phyloP scores from a whole-genome alignment of 208 protist species.

The Acanthamoeba quina region DNA sequence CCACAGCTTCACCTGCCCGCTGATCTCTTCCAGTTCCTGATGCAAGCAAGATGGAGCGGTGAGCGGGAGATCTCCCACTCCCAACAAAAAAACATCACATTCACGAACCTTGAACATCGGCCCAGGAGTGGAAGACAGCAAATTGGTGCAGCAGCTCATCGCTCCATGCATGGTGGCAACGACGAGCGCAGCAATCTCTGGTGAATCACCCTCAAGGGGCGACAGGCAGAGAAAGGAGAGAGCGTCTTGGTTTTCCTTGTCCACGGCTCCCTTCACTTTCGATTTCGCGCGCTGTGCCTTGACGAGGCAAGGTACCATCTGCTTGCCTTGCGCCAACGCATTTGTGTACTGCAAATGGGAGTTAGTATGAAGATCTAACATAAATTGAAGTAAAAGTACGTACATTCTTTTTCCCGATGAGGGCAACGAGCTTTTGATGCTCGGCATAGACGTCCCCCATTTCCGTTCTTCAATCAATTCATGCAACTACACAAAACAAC shows the following conservation, averaged over 20 bases:
- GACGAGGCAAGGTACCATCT: background rate
- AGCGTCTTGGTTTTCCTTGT: background rate
- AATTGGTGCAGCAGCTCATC: constrained; percentile 34
- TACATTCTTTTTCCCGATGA: constrained; percentile 13
- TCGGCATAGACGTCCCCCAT: constrained; percentile 47
- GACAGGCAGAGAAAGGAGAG: background rate
- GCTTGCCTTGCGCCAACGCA: constrained; percentile 24
- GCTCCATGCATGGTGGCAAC: constrained; percentile 51
- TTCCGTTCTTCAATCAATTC: background rate
- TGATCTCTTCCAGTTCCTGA: constrained; percentile 36
- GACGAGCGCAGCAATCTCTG: background rate
- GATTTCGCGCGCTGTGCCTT: background rate
- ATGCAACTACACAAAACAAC: background rate
- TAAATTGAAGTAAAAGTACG: background rate
- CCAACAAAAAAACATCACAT: background rate
- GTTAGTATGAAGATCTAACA: background rate
- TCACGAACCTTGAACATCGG: constrained; percentile 26
- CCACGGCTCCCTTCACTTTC: background rate
- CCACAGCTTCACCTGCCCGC: constrained; percentile 23
- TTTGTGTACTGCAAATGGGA: background rate
- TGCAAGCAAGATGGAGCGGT: background rate
- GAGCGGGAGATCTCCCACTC: background rate
- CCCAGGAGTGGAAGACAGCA: background rate
- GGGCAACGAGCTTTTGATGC: background rate
- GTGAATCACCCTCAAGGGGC: background rate